Base-by-base conservation (phyloP, 257 asterid species). In the Cordia subcordata region DNA sequence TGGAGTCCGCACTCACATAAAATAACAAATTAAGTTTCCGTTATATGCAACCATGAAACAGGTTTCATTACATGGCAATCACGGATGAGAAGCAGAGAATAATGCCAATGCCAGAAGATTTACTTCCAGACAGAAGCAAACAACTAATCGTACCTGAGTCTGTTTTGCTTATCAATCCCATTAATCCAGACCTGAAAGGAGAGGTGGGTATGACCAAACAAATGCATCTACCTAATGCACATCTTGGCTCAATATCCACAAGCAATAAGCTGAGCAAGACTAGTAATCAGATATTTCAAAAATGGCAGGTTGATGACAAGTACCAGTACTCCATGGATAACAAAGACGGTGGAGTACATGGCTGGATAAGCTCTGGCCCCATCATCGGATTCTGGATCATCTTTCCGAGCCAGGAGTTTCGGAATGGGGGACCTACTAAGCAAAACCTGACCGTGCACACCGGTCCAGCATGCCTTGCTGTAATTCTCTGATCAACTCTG, bases 91-190 rank as follows among this genome's bases (percentile, higher is more conserved):
- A 80, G 54, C 85, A 80, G 62, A 70, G 87, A 61, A 68, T 80
- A 60, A 80, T 77, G 87, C 85, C 90, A 15, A 75, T 77, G 84
- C 90, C 85, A 14, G 87, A 80, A 51, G 90, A 83, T 77, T 57
- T 82, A 54, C 64, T 71, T 21, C 84, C 78, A 8, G 58, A 54
- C 3, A 72, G 84, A 72, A 77, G 89, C 69, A 69, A 75, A 58
- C 80, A 62, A 33, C 74, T 82, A 5, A 77, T 79, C 13, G 85
- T 82, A 20, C 85, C 85, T 1, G 86, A 82, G 37, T 79, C 89
- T 15, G 89, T 82, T 53, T 55, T 79, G 70, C 79, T 82, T 21
- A 21, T 73, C 27, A 82, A 79, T 60, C 89, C 86, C 56, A 79
- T 71, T 15, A 74, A 82, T 70, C 80, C 86, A 49, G 86, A 79